Percentiles rank a stretch among this genome's conserved stretches.
Evolutionary conservation across 148 eudicot species (phyloP).

Genomic region (Fallopia convolvulus): DNA sequence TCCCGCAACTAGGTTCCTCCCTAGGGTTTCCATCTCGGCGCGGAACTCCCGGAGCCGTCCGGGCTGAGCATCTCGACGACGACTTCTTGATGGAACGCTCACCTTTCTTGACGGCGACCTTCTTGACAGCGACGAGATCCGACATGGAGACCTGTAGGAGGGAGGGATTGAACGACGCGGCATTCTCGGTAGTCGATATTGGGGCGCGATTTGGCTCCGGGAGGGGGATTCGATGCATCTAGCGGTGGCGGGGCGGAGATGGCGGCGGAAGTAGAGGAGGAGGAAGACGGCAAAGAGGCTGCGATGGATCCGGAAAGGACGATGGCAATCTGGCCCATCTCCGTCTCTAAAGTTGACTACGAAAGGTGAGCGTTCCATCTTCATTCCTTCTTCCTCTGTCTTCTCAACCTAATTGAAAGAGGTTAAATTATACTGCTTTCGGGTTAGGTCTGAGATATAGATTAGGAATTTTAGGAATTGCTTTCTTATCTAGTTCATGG

Average conservation of each 20-base stretch:
- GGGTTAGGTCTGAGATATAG: too few species aligned
- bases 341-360: too few species aligned
- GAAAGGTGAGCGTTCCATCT: too few species aligned
- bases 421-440: too few species aligned
- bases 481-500: too few species aligned
- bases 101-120: too few species aligned
- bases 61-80: constrained; percentile 61
- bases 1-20: too few species aligned
- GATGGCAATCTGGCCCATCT: background rate
- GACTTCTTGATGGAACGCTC: constrained; percentile 60
- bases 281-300: background rate
- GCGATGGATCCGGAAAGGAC: background rate
- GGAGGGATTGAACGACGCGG: constrained; percentile 43
- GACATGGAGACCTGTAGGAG: constrained; percentile 39
- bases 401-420: too few species aligned
- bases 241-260: background rate
- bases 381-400: too few species aligned
- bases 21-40: constrained; percentile 80
- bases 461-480: too few species aligned
- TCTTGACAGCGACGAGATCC: constrained; percentile 40
- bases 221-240: background rate
- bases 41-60: constrained; percentile 66
- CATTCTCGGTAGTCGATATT: constrained; percentile 25
- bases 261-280: background rate
- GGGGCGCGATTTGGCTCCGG: background rate